These are phyloP conservation scores for Apostasia shenzhenica DNA, from an alignment of 106 monocot genomes.

Conservation along the genomic window DNA sequence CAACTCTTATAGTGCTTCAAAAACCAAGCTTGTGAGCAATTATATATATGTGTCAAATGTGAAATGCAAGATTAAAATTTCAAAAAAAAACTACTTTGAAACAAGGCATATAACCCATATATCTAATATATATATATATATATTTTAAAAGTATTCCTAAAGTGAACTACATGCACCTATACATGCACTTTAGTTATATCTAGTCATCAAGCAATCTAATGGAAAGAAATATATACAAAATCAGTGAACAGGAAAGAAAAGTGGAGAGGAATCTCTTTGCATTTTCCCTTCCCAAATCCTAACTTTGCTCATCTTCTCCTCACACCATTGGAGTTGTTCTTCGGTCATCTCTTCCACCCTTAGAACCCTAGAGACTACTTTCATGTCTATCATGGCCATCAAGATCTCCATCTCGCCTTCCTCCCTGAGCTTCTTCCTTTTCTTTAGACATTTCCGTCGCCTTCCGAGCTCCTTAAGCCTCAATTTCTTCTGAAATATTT, in stretches of 20 bases:
- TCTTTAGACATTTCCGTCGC: slow-evolving; percentile 30
- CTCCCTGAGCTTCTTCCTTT: slow-evolving; percentile 37
- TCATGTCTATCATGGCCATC: slow-evolving; percentile 87
- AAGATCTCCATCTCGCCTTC: slow-evolving; percentile 64
- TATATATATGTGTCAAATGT: neutral
- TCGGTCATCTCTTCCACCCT: slow-evolving; percentile 58
- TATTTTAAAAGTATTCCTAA: slow-evolving; percentile 2
- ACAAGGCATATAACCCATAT: neutral
- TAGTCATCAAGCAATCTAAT: slow-evolving; percentile 40
- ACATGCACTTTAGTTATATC: slow-evolving; percentile 36
- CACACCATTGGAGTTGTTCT: slow-evolving; percentile 88
- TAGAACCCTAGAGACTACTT: slow-evolving; percentile 72
- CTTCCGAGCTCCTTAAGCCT: slow-evolving; percentile 64
- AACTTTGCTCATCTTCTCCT: slow-evolving; percentile 92
- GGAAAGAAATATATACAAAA: slow-evolving; percentile 6
- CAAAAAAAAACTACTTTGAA: neutral
- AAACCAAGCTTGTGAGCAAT: neutral
- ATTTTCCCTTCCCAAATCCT: slow-evolving; percentile 53
- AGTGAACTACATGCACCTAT: slow-evolving; percentile 29
- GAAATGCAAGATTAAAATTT: neutral
- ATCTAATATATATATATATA: slow-evolving; percentile 2
- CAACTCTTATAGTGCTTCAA: too few relatives aligned
- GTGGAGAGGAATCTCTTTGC: slow-evolving; percentile 76
- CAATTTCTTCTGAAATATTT: slow-evolving; percentile 55
- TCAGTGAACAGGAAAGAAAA: slow-evolving; percentile 74